These are phyloP conservation scores for Miscanthus sacchariflorus DNA, from an alignment of 202 grass and related monocot genomes.

Conservation along the genomic window DNA sequence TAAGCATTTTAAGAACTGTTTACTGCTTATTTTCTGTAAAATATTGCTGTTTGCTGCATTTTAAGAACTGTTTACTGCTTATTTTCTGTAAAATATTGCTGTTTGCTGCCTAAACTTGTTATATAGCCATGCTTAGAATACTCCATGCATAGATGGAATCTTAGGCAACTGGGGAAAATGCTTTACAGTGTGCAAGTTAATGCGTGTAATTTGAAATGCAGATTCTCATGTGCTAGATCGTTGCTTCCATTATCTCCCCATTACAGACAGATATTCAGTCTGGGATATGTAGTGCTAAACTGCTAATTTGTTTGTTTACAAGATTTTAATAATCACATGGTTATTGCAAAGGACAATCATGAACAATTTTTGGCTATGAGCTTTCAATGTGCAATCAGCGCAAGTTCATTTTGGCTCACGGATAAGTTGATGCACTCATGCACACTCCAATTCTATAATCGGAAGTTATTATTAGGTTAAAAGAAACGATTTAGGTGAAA, in stretches of 20 bases:
- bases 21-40: too few species aligned
- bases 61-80: conserved; percentile 15
- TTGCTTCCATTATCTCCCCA: not conserved
- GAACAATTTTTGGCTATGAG: not conserved
- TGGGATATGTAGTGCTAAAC: not conserved
- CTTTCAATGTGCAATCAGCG: not conserved
- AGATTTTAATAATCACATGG: not conserved
- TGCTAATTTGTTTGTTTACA: conserved; percentile 13
- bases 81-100: not conserved
- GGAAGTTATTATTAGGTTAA: conserved; percentile 11
- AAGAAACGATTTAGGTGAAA: not conserved
- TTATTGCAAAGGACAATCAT: not conserved
- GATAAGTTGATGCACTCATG: not conserved
- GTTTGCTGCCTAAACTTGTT: not conserved
- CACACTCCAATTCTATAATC: not conserved
- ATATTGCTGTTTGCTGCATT: too few species aligned
- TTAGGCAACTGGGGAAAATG: not conserved
- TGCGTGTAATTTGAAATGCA: not conserved
- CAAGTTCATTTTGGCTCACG: not conserved
- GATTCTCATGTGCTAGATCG: conserved; percentile 7
- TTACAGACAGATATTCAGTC: not conserved
- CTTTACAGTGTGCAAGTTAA: not conserved
- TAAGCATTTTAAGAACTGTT: too few species aligned
- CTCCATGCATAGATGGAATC: not conserved
- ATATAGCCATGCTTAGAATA: not conserved